Conservation (phyloP, 768 basidiomycete genomes). For the Russula griseocarnosa region DNA sequence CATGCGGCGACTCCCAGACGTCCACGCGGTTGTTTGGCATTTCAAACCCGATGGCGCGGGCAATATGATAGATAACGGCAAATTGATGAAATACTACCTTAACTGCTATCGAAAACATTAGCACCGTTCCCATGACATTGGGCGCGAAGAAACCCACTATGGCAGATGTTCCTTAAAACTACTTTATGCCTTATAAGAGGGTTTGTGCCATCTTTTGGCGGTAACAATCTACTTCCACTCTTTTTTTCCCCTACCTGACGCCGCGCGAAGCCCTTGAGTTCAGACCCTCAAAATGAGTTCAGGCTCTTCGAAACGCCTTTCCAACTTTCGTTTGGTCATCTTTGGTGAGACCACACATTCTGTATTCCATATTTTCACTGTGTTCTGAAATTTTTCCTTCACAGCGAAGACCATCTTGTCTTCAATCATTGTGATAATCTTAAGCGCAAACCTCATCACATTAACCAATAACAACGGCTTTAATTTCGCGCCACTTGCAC, state of each 20-base stretch:
- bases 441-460: slow-evolving; percentile 33
- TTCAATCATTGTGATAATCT: slow-evolving; percentile 34
- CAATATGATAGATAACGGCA: too few relatives aligned
- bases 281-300: slow-evolving; percentile 4
- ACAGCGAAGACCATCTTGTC: slow-evolving; percentile 27
- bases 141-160: too few relatives aligned
- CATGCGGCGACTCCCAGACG: too few relatives aligned
- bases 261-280: background rate
- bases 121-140: too few relatives aligned
- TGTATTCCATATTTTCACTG: background rate
- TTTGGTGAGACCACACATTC: slow-evolving; percentile 4
- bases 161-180: too few relatives aligned
- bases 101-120: too few relatives aligned
- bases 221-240: background rate
- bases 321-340: background rate
- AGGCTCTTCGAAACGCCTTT: background rate
- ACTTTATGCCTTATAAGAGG: too few relatives aligned
- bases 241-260: background rate
- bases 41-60: too few relatives aligned
- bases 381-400: background rate
- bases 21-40: too few relatives aligned
- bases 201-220: background rate
- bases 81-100: too few relatives aligned
- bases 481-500: slow-evolving; percentile 32
- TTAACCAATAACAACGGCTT: slow-evolving; percentile 25